Conservation (phyloP, 2,329 filamentous ascomycete genomes). For the Alternaria consortialis region DNA sequence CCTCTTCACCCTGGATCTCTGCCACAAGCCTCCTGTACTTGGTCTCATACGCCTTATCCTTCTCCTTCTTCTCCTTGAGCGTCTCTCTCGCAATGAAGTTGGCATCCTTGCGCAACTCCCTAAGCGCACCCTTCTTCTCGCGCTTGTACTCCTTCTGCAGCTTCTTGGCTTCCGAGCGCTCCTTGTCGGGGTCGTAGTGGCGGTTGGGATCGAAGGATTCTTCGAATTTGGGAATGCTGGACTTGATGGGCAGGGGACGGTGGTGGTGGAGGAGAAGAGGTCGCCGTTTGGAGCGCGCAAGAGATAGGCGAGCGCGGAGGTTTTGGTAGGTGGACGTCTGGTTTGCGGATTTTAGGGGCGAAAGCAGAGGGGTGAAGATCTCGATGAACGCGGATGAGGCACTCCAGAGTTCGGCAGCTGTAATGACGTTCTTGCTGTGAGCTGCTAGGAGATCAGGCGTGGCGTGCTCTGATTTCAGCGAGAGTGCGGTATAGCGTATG, state of each 20-base stretch:
- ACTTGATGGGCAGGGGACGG: constrained; percentile 85
- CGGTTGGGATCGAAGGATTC: constrained; percentile 92
- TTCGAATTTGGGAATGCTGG: constrained; percentile 92
- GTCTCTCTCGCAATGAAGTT: constrained; percentile 93
- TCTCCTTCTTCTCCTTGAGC: constrained; percentile 89
- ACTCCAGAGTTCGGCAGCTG: constrained; percentile 76
- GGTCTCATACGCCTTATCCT: constrained; percentile 92
- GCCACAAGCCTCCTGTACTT: constrained; percentile 92
- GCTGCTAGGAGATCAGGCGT: constrained; percentile 63
- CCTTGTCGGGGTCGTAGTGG: constrained; percentile 95
- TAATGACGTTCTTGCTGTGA: constrained; percentile 71
- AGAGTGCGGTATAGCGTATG: constrained; percentile 81
- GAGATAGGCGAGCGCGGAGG: constrained; percentile 67
- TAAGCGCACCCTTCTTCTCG: constrained; percentile 92
- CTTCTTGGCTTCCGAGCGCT: constrained; percentile 84
- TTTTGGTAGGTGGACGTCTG: constrained; percentile 65
- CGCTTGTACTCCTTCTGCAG: constrained; percentile 91
- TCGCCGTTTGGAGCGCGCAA: constrained; percentile 73
- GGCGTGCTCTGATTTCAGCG: constrained; percentile 61
- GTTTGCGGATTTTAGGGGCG: constrained; percentile 43
- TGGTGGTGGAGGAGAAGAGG: constrained; percentile 91
- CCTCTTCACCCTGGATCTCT: constrained; percentile 95
- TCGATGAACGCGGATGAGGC: constrained; percentile 79
- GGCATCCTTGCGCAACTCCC: constrained; percentile 93
- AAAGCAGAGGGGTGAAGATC: constrained; percentile 71